These are phyloP conservation scores for Chrysanthemum makinoi DNA, from an alignment of 129 eudicot genomes.

Conservation along the genomic window DNA sequence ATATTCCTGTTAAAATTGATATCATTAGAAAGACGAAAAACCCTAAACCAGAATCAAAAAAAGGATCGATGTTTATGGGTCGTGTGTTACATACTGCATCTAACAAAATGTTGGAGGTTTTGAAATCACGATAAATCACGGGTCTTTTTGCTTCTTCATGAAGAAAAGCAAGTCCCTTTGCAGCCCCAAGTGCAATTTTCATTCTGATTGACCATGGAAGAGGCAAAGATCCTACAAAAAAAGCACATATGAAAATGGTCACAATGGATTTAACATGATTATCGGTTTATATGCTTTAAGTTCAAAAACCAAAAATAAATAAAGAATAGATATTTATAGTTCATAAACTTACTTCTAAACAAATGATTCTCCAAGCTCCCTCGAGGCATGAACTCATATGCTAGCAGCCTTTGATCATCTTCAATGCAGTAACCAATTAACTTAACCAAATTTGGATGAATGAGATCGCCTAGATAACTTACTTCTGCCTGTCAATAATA, in stretches of 20 bases:
- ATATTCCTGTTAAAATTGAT: constrained; percentile 60
- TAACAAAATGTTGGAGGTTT: constrained; percentile 85
- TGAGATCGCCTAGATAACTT: constrained; percentile 81
- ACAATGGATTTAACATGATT: background rate
- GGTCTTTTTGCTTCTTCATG: constrained; percentile 96
- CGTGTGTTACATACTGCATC: constrained; percentile 64
- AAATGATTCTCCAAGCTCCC: constrained; percentile 97
- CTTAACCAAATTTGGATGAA: constrained; percentile 90
- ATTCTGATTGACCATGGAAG: constrained; percentile 98
- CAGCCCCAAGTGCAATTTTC: constrained; percentile 97
- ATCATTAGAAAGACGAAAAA: background rate
- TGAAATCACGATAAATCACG: constrained; percentile 94
- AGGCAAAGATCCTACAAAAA: constrained; percentile 76
- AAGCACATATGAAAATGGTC: background rate
- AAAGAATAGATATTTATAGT: constrained; percentile 3
- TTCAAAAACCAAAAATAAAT: background rate
- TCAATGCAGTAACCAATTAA: constrained; percentile 95
- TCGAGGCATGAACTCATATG: constrained; percentile 93
- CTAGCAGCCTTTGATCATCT: constrained; percentile 94
- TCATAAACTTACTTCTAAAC: constrained; percentile 69
- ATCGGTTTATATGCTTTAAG: background rate
- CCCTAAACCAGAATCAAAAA: background rate
- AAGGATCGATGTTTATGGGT: background rate
- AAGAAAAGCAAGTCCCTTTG: constrained; percentile 93
- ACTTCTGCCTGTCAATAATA: constrained; percentile 80